Evolutionary conservation across 2,329 filamentous ascomycete species (phyloP).

Genomic region (Fusarium hainanense): DNA sequence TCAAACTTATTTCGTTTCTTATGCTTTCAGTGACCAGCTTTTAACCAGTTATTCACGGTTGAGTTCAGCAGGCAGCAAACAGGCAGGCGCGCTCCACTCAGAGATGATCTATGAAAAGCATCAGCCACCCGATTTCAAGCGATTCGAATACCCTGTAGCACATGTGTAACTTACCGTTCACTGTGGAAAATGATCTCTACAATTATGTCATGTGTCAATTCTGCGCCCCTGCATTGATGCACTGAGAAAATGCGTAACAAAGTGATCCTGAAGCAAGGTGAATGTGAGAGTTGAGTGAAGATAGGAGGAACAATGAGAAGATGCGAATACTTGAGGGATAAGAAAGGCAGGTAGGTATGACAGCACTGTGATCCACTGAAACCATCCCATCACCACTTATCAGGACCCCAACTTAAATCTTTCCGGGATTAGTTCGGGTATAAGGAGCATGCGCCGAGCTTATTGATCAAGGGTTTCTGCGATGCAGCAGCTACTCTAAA

Average conservation of each 20-base stretch:
- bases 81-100: slow-evolving; percentile 35
- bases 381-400: neutral
- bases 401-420: accelerated
- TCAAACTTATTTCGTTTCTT: neutral
- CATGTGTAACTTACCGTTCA: neutral
- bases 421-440: neutral
- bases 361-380: neutral
- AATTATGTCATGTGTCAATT: neutral
- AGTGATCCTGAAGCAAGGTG: accelerated
- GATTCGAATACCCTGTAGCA: neutral
- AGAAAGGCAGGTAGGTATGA: neutral
- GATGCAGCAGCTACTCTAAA: neutral
- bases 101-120: neutral
- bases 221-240: neutral
- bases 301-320: neutral
- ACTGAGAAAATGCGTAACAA: neutral
- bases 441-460: neutral
- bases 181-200: neutral
- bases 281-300: neutral
- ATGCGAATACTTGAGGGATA: neutral
- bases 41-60: neutral
- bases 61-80: slow-evolving; percentile 25
- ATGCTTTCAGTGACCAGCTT: neutral
- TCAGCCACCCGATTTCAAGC: slow-evolving; percentile 1
- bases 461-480: neutral